Evolutionary conservation across 192 early-diverging fungal species (phyloP), one percentile per base, ranked within the genome.

Genomic region (Spizellomyces sp.): DNA sequence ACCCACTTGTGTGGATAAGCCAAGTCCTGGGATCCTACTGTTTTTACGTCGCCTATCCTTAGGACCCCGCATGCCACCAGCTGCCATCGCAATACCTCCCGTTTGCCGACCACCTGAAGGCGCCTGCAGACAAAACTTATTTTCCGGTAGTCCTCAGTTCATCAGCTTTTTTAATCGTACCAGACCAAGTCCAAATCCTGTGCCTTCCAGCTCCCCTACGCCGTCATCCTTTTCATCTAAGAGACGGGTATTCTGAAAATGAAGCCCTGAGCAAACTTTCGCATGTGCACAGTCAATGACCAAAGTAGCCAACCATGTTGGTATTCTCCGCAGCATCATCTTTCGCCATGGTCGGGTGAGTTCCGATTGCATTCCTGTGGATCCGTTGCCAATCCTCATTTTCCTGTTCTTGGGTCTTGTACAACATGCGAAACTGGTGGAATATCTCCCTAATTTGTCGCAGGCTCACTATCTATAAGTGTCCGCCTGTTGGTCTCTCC

Each of bases 191-290:
- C 82, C 83, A 73, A 89, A 89, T 14, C 87, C 86, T 19, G 47
- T 71, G 3, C 83, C 78, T 56, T 89, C 87, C 8, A 84, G 68
- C 5, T 89, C 87, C 19, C 87, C 87, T 9, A 89, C 87, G 8
- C 84, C 78, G 9, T 84, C 86, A 36, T 89, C 86, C 15, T 75
- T 75, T 41, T 84, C 83, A 52, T 72, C 70, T 61, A 41, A 19
- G 54, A 7, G 54, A 56, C 22, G 5, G 22, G 22, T 19, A 22
- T 56, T 22, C 54, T 7, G 4, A 7, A 56, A 56, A 56, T 19
- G n/a, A 5, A 56, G 54, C n/a, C 22, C 0, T 6, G 52, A 19
- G 7, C 22, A 56, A 19, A 22, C 22, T 19, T 56, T 36, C 3
- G 27, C 27, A 36, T 36, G 27, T 36, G 27, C 27, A 36, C 27